Base-by-base conservation (phyloP, 768 basidiomycete genomes). In the Suillus plorans region DNA sequence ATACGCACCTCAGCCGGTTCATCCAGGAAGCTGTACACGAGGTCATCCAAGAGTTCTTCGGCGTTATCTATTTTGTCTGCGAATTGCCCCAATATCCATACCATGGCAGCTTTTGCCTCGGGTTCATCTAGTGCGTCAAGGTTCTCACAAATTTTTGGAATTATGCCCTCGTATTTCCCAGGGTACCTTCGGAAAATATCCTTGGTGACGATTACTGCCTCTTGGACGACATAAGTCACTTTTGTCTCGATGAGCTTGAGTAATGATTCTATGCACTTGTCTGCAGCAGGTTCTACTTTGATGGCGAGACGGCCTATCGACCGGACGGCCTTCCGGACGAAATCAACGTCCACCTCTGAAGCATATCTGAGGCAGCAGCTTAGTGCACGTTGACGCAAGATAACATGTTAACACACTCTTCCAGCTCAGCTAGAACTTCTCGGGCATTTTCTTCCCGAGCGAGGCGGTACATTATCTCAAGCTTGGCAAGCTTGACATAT, bases 401-500 rank as follows among this genome's bases (percentile, higher is more conserved):
- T 20, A 18, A 64, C 31, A 45, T 41, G 28, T 9, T 36, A 31
- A 64, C 87, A 68, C 75, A 96, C 94, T 99, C 97, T 78, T 97
- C 92, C 25, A 99, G 80, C 77, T 99, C 97, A 39, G 95, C 89
- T 16, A 99, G 80, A 1, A 99, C 95, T 72, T 98, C 95, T 66
- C 84, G 84, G 22, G 92, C 92, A 74, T 99, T 99, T 73, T 95
- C 94, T 64, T 94, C 89, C n/a, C 94, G 87, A 10, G 96, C 95
- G 22, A 99, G 83, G 12, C 97, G 89, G 77, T 99, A 99, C 93
- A 99, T 99, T 72, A 99, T 98, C 77, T 99, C 97, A 61, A 99
- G 82, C 71, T 99, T 99, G 59, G 96, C 97, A 37, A 99, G 84
- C 76, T 99, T 99, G 75, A 99, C 94, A 75, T 99, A 99, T 69